These are phyloP conservation scores for Cyberlindnera bimundalis DNA, from an alignment of 805 yeast genomes.

Conservation along the genomic window DNA sequence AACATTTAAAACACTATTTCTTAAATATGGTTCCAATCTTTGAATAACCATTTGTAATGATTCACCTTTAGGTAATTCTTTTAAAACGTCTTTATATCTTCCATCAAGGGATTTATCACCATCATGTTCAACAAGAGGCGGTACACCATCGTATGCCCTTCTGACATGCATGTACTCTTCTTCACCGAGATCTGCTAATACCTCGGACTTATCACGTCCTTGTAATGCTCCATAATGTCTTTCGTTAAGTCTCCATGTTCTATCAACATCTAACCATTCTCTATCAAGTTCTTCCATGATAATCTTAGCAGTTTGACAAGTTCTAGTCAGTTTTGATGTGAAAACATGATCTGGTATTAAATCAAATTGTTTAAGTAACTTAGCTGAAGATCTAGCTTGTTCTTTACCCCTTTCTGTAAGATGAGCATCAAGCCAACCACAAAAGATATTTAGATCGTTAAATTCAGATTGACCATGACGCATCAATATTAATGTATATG, in stretches of 20 bases:
- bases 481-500: slow-evolving; percentile 47
- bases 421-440: slow-evolving; percentile 83
- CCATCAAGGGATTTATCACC: slow-evolving; percentile 31
- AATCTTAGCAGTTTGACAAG: slow-evolving; percentile 69
- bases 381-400: slow-evolving; percentile 68
- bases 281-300: slow-evolving; percentile 55
- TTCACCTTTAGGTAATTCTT: slow-evolving; percentile 65
- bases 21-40: slow-evolving; percentile 58
- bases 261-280: slow-evolving; percentile 49
- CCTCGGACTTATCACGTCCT: slow-evolving; percentile 69
- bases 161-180: slow-evolving; percentile 76
- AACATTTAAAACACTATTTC: slow-evolving; percentile 47
- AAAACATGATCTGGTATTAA: slow-evolving; percentile 56
- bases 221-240: slow-evolving; percentile 83
- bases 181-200: slow-evolving; percentile 62
- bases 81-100: slow-evolving; percentile 31
- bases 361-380: slow-evolving; percentile 47
- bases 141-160: slow-evolving; percentile 75
- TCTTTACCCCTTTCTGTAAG: slow-evolving; percentile 62
- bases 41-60: slow-evolving; percentile 68
- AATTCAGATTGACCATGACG: slow-evolving; percentile 85
- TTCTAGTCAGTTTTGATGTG: slow-evolving; percentile 71
- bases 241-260: slow-evolving; percentile 80
- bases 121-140: slow-evolving; percentile 48
- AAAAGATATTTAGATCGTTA: slow-evolving; percentile 71